Percentiles rank a stretch among this genome's conserved stretches.
Evolutionary conservation across 208 protist genomes (phyloP).

Genomic region (Crithidia fasciculata): DNA sequence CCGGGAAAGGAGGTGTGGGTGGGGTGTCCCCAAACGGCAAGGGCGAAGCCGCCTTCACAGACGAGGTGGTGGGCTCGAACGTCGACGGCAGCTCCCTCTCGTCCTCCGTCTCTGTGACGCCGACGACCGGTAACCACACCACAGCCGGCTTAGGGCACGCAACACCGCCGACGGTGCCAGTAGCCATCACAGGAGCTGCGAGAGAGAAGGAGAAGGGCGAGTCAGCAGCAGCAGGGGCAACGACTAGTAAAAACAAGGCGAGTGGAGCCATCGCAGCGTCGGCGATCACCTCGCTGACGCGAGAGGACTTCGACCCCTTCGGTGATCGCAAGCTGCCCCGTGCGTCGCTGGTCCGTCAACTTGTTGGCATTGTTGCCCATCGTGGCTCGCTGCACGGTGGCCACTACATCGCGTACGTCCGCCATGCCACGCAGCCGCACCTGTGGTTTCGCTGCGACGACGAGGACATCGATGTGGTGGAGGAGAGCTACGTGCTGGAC

Average conservation of each 20-base stretch:
- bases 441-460: conserved; percentile 91
- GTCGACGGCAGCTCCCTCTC: conserved; percentile 19
- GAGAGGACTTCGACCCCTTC: conserved; percentile 47
- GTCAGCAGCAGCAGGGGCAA: not conserved
- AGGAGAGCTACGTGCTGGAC: conserved; percentile 58
- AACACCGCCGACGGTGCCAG: no score
- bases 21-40: not conserved
- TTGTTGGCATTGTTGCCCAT: conserved; percentile 87
- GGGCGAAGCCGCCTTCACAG: conserved; percentile 8
- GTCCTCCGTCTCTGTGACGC: conserved; percentile 12
- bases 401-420: conserved; percentile 90
- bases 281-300: conserved; percentile 18
- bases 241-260: not conserved
- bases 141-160: no score
- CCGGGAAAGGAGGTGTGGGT: not conserved
- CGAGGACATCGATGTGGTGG: conserved; percentile 74
- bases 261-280: conserved; percentile 1
- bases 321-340: conserved; percentile 20
- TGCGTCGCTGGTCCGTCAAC: conserved; percentile 50
- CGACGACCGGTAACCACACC: not conserved
- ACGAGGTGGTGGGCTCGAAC: conserved; percentile 22
- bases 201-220: conserved; percentile 1
- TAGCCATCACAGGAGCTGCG: not conserved
- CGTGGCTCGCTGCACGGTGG: conserved; percentile 82
- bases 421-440: conserved; percentile 47